Conservation (phyloP, 768 basidiomycete genomes). For the Lentinula boryana region DNA sequence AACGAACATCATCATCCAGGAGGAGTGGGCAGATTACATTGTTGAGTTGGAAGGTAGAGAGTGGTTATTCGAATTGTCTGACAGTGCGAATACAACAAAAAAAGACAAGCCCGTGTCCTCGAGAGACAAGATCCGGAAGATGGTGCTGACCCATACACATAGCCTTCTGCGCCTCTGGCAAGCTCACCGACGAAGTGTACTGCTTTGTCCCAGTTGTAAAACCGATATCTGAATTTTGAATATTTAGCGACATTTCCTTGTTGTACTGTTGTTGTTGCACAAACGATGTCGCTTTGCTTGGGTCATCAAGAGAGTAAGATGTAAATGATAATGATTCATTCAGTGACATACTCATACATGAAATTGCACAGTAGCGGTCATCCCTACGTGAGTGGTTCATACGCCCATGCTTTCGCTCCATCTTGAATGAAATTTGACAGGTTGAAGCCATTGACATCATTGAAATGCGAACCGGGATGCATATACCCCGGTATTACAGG, state of each 20-base stretch:
- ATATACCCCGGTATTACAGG: background rate
- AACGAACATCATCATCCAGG: background rate
- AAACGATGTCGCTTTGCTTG: too few species aligned
- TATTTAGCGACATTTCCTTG: background rate
- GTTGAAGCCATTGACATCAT: conserved; percentile 1
- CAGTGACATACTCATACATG: background rate
- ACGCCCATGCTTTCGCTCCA: conserved; percentile 5
- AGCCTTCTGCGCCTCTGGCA: background rate
- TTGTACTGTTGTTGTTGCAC: too few species aligned
- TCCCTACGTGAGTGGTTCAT: background rate
- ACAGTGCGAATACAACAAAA: background rate
- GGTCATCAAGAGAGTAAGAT: too few species aligned
- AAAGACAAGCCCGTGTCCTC: background rate
- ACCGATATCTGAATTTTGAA: background rate
- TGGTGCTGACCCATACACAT: background rate
- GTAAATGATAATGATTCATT: too few species aligned
- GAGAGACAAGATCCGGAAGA: background rate
- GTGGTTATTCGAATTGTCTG: conserved; percentile 3
- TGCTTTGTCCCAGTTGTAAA: background rate
- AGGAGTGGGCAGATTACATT: background rate
- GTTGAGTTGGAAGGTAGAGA: conserved; percentile 1
- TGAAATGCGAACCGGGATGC: background rate
- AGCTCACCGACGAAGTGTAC: background rate
- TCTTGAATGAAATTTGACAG: conserved; percentile 3
- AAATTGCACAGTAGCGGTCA: background rate